These are phyloP conservation scores for Volvox reticuliferus DNA, from an alignment of 139 green algal species.

Conservation along the genomic window DNA sequence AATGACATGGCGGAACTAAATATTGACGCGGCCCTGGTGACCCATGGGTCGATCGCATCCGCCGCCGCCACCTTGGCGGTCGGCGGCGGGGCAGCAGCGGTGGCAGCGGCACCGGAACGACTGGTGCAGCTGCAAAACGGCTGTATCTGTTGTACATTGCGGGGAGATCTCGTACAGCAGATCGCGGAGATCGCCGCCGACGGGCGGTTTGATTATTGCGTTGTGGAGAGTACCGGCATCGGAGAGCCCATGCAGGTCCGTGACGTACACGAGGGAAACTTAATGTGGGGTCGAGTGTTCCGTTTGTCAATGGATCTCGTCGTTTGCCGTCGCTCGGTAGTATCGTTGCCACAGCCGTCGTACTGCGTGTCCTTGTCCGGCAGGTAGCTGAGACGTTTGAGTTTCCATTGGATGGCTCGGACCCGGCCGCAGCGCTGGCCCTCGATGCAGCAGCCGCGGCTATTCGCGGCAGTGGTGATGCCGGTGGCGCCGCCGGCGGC, in stretches of 20 bases:
- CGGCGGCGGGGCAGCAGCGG: neutral
- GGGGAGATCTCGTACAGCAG: constrained; percentile 79
- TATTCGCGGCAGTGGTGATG: neutral
- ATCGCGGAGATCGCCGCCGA: constrained; percentile 66
- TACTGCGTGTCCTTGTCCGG: neutral
- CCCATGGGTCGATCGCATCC: constrained; percentile 38
- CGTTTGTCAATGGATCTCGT: too few relatives aligned
- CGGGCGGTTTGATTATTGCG: constrained; percentile 79
- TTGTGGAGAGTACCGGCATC: constrained; percentile 88
- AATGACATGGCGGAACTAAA: constrained; percentile 93
- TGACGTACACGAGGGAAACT: too few relatives aligned
- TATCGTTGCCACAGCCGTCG: too few relatives aligned
- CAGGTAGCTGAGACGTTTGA: constrained; percentile 81
- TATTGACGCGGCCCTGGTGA: constrained; percentile 83
- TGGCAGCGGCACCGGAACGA: constrained; percentile 54
- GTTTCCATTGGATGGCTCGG: constrained; percentile 50
- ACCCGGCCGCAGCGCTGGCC: constrained; percentile 15
- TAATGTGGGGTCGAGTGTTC: too few relatives aligned
- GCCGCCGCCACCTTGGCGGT: neutral
- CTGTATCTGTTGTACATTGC: constrained; percentile 93
- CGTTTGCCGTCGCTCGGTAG: too few relatives aligned
- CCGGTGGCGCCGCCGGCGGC: neutral
- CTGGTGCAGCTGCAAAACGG: constrained; percentile 84
- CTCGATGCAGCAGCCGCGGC: constrained; percentile 31
- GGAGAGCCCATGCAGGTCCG: constrained; percentile 77